phyloP scores from a whole-genome alignment of 176 grass and related monocot species.

The Eleusine indica region DNA sequence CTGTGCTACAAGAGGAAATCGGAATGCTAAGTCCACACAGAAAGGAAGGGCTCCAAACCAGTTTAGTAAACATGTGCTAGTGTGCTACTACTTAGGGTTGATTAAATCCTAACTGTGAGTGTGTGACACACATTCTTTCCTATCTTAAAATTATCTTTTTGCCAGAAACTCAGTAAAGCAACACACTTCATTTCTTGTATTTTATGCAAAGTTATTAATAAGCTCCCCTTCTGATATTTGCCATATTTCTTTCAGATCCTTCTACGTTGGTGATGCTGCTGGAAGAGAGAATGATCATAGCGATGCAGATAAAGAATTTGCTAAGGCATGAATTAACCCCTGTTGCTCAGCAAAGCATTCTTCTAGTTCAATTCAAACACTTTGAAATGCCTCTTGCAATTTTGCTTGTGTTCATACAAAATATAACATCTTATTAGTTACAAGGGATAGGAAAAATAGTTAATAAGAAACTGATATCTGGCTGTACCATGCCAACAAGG shows the following conservation, averaged over 20 bases:
- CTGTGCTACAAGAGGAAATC: not conserved
- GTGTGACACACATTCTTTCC: not conserved
- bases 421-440: not conserved
- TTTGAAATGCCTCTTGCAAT: not conserved
- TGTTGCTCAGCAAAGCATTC: not conserved
- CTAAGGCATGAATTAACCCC: constrained; percentile 47
- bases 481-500: not conserved
- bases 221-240: constrained; percentile 18
- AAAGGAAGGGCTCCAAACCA: not conserved
- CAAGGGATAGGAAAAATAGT: not conserved
- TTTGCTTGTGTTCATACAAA: constrained; percentile 21
- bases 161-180: not conserved
- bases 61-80: not conserved
- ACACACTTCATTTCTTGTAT: not conserved
- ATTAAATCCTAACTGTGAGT: not conserved
- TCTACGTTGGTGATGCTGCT: constrained; percentile 94
- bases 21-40: constrained; percentile 6
- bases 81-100: not conserved
- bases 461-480: not conserved
- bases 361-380: constrained; percentile 12
- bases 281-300: constrained; percentile 82
- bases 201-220: constrained; percentile 11
- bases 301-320: constrained; percentile 83
- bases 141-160: not conserved
- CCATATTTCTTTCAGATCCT: constrained; percentile 65